Percentiles rank a stretch among this genome's conserved stretches.
phyloP scores from a whole-genome alignment of 257 asterid species.

The Lycium ferocissimum region DNA sequence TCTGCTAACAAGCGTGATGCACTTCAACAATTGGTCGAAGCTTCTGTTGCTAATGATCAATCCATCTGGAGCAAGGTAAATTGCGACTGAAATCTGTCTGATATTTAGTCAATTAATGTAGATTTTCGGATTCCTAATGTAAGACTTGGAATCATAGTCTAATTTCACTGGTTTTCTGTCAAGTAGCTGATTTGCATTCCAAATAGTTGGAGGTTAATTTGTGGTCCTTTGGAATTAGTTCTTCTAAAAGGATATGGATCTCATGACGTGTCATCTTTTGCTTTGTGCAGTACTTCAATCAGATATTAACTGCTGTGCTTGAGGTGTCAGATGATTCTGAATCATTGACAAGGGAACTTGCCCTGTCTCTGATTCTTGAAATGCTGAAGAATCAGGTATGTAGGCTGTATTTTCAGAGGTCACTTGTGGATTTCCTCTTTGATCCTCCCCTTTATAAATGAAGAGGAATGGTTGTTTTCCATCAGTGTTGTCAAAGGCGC shows the following conservation, averaged over 20 bases:
- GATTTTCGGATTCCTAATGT: neutral
- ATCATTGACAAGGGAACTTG: conserved; percentile 79
- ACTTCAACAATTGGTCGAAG: conserved; percentile 87
- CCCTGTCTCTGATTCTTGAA: conserved; percentile 76
- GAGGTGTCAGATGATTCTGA: conserved; percentile 94
- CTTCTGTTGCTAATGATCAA: conserved; percentile 56
- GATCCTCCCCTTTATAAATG: conserved; percentile 15
- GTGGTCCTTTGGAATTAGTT: neutral
- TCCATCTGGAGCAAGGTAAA: conserved; percentile 91
- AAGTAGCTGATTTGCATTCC: neutral
- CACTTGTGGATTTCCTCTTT: conserved; percentile 11
- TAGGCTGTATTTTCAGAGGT: conserved; percentile 29
- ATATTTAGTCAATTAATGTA: neutral
- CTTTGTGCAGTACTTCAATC: conserved; percentile 90
- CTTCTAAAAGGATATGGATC: conserved; percentile 3
- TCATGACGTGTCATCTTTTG: conserved; percentile 27
- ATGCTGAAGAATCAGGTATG: conserved; percentile 95
- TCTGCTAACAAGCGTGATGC: conserved; percentile 68
- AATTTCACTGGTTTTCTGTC: neutral
- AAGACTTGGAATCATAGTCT: neutral
- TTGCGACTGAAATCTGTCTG: conserved; percentile 3
- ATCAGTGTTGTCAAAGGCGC: no score
- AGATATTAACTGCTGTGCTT: conserved; percentile 88
- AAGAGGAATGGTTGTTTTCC: neutral
- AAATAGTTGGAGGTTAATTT: neutral